Base-by-base conservation (phyloP, 2,329 filamentous ascomycete genomes). In the Botrytis tulipae region DNA sequence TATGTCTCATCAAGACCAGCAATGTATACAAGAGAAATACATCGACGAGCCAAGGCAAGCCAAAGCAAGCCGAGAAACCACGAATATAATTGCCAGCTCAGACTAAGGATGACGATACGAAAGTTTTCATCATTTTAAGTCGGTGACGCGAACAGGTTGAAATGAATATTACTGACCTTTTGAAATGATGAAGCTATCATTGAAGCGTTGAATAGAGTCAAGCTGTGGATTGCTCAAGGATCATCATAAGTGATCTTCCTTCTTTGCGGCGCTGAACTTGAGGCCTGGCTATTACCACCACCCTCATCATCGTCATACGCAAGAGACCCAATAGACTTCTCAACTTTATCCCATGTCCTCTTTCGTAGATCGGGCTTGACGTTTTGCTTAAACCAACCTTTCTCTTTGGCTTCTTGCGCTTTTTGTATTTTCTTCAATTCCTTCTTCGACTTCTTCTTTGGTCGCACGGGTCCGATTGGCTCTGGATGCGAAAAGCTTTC, bases 31-130 rank as follows among this genome's bases (percentile, higher is more conserved):
- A 78, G 78, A 76, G 80, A 71, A 75, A 69, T 25, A 67, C 70
- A 74, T 66, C 75, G 65, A 32, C 35, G 18, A 57, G 66, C 66
- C n/a, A 69, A 69, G 79, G 79, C 78, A 77, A 79, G 77, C 79
- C 79, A 77, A 78, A 79, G 79, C 78, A 77, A 79, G 76, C 79
- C 79, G 77, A 78, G 76, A 80, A 78, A 76, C 73, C 72, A 74
- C 78, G 46, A 73, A 73, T 75, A 76, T 76, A 72, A 78, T 78
- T 80, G 82, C 82, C 81, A 84, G 84, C 83, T 97, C 91, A 88
- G 94, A 86, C 93, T 97, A 97, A 97, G 94, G 94, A 97, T 97
- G 94, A 97, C 93, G 92, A 94, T 95, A 94, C 87, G 84, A 88
- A 84, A 83, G 82, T 86, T 94, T 90, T 96, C 94, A 95, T 97